Evolutionary conservation across 1,284 basidiomycete genomes (phyloP), one percentile per base, ranked within the genome.

Genomic region (Heliocybe sulcata): DNA sequence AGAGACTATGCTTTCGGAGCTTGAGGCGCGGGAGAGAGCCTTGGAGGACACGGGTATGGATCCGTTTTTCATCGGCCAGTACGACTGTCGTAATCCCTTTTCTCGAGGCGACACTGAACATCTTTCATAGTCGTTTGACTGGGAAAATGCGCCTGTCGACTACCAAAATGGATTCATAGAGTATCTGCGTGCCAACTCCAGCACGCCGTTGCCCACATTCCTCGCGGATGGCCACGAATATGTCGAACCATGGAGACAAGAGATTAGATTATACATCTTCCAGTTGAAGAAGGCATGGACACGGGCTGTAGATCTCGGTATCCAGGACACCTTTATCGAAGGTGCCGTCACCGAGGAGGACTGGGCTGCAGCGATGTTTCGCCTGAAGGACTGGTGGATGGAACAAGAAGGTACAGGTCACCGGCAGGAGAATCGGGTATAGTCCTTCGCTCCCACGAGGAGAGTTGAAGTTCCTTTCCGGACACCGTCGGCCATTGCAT

Each of bases 81-180:
- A 35, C 9, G 33, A n/a, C n/a, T n/a, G n/a, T n/a, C n/a, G n/a
- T 35, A 66, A 67, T 9, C 62, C 63, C 10, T 19, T 47, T 20
- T 25, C 33, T 9, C 33, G 9, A 11, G 9, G 20, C 45, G 9
- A 20, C 10, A 35, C 16, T 16, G 16, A 35, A 9, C 33, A 9
- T 35, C 33, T 35, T 9, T 35, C 62, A 65, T 68, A 31, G 69
- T 80, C 59, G 63, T 76, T 20, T 66, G 67, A 8, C 61, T 63
- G 31, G 62, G 68, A 31, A 65, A 67, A 19, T 70, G 69, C 23
- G 67, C 71, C 9, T 71, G 54, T 35, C 16, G 73, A 75, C 52
- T 81, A 82, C 60, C 77, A 80, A 63, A 76, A 81, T 54, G 62
- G 64, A n/a, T 65, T 81, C 1, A 68, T 81, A 14, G 66, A 70